phyloP scores from a whole-genome alignment of 2,329 filamentous ascomycete species.

The Cladosporium sp. region DNA sequence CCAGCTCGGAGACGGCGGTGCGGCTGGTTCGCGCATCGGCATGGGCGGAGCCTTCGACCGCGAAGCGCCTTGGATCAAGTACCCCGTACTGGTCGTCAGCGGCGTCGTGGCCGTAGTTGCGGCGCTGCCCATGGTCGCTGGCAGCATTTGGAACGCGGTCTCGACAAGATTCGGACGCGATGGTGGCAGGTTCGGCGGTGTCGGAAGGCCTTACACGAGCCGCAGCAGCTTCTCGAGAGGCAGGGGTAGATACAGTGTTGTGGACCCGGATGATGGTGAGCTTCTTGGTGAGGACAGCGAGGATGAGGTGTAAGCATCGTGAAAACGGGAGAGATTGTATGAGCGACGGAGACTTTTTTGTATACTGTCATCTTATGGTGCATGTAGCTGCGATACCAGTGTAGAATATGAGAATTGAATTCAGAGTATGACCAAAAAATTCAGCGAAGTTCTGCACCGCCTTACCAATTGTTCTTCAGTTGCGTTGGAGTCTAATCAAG shows the following conservation, averaged over 20 bases:
- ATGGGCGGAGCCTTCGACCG: slow-evolving; percentile 51
- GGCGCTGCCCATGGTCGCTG: slow-evolving; percentile 60
- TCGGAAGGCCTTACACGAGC: slow-evolving; percentile 70
- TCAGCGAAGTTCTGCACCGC: too few species aligned
- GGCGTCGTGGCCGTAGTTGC: slow-evolving; percentile 50
- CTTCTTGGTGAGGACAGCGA: slow-evolving; percentile 89
- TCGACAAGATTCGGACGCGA: slow-evolving; percentile 46
- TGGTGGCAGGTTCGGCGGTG: slow-evolving; percentile 41
- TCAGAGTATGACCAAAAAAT: too few species aligned
- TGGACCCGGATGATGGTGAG: slow-evolving; percentile 92
- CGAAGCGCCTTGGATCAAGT: slow-evolving; percentile 71
- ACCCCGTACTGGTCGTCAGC: slow-evolving; percentile 53
- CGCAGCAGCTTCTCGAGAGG: slow-evolving; percentile 83
- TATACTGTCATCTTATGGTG: not conserved
- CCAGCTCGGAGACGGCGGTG: slow-evolving; percentile 64
- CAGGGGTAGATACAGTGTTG: slow-evolving; percentile 77
- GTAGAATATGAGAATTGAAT: not conserved
- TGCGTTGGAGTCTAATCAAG: too few species aligned
- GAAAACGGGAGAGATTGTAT: not conserved
- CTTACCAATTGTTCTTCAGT: too few species aligned
- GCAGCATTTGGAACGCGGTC: slow-evolving; percentile 65
- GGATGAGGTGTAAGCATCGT: slow-evolving; percentile 57
- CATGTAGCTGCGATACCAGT: not conserved
- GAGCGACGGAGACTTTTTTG: not conserved
- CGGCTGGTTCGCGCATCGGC: slow-evolving; percentile 18